Conservation (phyloP, 2,329 filamentous ascomycete genomes). For the Neospermospora avenae region DNA sequence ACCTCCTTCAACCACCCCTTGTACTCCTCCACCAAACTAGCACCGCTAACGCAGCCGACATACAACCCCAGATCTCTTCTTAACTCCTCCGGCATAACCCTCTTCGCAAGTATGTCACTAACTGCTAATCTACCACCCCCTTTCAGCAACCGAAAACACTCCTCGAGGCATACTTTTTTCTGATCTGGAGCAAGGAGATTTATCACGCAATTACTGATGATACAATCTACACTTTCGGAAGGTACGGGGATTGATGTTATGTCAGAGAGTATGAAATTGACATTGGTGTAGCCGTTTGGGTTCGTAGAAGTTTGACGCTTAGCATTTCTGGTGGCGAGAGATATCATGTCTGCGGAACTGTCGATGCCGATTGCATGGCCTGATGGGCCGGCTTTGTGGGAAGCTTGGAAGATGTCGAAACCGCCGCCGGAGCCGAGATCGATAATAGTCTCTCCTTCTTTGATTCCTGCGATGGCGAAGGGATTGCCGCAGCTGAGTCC, state of each 20-base stretch:
- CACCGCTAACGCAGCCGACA: conserved; percentile 58
- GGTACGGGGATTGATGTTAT: conserved; percentile 51
- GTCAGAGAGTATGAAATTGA: conserved; percentile 47
- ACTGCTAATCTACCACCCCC: conserved; percentile 56
- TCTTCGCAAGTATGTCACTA: conserved; percentile 55
- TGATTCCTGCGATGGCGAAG: conserved; percentile 18
- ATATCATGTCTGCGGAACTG: conserved; percentile 60
- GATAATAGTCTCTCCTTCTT: conserved; percentile 50
- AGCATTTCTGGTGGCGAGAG: conserved; percentile 40
- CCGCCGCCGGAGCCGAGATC: conserved; percentile 57
- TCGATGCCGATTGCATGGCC: conserved; percentile 55
- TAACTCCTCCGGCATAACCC: conserved; percentile 47
- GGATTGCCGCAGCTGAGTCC: conserved; percentile 28
- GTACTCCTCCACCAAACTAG: conserved; percentile 51
- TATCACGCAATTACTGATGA: conserved; percentile 63
- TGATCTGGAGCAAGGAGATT: conserved; percentile 53
- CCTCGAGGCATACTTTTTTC: conserved; percentile 52
- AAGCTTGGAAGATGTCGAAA: conserved; percentile 55
- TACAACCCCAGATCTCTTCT: conserved; percentile 49
- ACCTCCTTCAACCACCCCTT: conserved; percentile 47
- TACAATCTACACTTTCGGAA: conserved; percentile 45
- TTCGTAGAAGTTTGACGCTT: too few relatives aligned
- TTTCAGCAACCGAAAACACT: conserved; percentile 56
- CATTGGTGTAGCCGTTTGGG: conserved; percentile 43
- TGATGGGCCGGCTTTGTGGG: conserved; percentile 44